Evolutionary conservation across 441 rosid genomes (phyloP).

Genomic region (Erysimum pusillum): DNA sequence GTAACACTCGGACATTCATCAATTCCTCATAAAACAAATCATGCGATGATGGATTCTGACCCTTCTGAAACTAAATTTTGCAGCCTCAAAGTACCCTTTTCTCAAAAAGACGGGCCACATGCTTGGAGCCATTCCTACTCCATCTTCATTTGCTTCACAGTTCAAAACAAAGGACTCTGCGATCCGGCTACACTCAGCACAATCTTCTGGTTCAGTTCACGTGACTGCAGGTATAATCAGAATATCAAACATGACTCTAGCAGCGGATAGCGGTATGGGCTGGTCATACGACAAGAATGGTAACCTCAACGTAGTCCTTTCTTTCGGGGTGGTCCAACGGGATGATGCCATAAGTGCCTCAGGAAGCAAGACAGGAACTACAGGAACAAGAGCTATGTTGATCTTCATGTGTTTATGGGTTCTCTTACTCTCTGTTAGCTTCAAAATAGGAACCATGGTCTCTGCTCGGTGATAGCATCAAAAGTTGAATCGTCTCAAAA

Average conservation of each 20-base stretch:
- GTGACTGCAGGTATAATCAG: conserved; percentile 94
- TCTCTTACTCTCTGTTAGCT: conserved; percentile 69
- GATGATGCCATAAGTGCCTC: conserved; percentile 40
- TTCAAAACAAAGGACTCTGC: conserved; percentile 77
- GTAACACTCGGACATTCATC: conserved; percentile 51
- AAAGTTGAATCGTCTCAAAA: conserved; percentile 28
- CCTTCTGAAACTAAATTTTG: conserved; percentile 30
- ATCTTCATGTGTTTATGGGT: conserved; percentile 74
- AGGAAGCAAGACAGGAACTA: conserved; percentile 56
- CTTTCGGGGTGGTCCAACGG: conserved; percentile 59
- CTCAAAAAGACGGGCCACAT: conserved; percentile 76
- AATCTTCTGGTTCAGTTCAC: conserved; percentile 81
- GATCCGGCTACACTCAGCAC: conserved; percentile 66
- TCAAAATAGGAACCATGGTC: conserved; percentile 64
- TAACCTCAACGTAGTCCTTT: conserved; percentile 50
- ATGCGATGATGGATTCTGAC: conserved; percentile 12
- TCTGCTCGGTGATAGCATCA: conserved; percentile 60
- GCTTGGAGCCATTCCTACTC: conserved; percentile 79
- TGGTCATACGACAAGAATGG: conserved; percentile 78
- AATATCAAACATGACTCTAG: conserved; percentile 56
- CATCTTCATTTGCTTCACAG: conserved; percentile 89
- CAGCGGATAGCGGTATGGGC: conserved; percentile 54
- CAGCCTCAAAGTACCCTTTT: conserved; percentile 76
- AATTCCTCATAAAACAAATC: not conserved
- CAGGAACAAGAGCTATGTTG: conserved; percentile 61